phyloP scores from a whole-genome alignment of 257 asterid genomes.

The Rehmannia glutinosa region DNA sequence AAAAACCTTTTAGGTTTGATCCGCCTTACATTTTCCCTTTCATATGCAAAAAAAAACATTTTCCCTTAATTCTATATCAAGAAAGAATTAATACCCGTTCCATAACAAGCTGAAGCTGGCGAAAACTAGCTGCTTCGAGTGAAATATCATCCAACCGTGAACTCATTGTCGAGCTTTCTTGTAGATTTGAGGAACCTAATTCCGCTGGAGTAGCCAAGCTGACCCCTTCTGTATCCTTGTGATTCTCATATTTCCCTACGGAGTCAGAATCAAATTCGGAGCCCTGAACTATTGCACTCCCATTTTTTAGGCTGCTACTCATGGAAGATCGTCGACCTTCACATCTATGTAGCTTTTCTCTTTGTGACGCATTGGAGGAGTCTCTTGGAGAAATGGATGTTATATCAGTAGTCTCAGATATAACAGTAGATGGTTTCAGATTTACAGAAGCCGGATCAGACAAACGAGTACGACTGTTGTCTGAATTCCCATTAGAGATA shows the following conservation, averaged over 20 bases:
- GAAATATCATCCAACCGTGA: conserved; percentile 48
- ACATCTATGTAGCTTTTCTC: conserved; percentile 17
- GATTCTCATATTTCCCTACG: conserved; percentile 38
- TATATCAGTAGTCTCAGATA: conserved; percentile 37
- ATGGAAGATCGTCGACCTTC: too few species aligned
- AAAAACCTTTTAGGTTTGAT: too few species aligned
- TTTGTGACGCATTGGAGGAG: conserved; percentile 39
- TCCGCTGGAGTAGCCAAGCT: conserved; percentile 29
- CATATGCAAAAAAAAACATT: too few species aligned
- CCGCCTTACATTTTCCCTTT: too few species aligned
- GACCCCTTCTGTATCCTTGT: conserved; percentile 35
- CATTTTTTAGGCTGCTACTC: too few species aligned
- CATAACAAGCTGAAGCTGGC: conserved; percentile 64
- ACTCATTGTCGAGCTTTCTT: conserved; percentile 35
- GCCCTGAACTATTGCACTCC: too few species aligned
- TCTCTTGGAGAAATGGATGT: conserved; percentile 39
- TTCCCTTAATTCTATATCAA: neutral
- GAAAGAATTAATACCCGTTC: conserved; percentile 48
- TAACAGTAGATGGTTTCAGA: conserved; percentile 31
- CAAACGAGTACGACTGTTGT: conserved; percentile 24
- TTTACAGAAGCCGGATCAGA: conserved; percentile 33
- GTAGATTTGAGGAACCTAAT: conserved; percentile 42
- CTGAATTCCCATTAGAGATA: conserved; percentile 32
- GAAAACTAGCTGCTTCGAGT: conserved; percentile 57
- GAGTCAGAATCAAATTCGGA: too few species aligned